A percentile compares a stretch with the other conserved stretches of the same genome.
These are phyloP conservation scores for Talaromyces piceae DNA, from an alignment of 2,329 filamentous ascomycete species.

Conservation along the genomic window DNA sequence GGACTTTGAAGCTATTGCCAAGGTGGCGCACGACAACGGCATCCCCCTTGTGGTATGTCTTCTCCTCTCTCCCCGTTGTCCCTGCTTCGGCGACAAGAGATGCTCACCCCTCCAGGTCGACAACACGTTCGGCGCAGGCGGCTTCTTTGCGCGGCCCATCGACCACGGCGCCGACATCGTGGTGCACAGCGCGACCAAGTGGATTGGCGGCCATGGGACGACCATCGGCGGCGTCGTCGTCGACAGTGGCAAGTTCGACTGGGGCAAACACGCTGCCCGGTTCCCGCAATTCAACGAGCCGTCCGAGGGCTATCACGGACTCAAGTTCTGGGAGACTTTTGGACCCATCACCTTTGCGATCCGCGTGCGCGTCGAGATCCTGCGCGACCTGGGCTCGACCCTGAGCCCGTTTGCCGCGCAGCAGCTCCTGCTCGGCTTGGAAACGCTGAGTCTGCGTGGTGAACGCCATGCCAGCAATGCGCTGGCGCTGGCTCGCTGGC, in stretches of 20 bases:
- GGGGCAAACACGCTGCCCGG: constrained; percentile 72
- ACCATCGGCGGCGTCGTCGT: constrained; percentile 82
- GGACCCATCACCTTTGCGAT: constrained; percentile 75
- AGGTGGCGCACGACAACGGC: constrained; percentile 65
- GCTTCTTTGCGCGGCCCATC: constrained; percentile 80
- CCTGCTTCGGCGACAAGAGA: not conserved
- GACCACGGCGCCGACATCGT: constrained; percentile 89
- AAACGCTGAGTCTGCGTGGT: constrained; percentile 79
- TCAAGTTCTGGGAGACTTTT: constrained; percentile 90
- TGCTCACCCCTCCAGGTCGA: constrained; percentile 54
- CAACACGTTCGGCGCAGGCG: constrained; percentile 92
- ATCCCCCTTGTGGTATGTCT: constrained; percentile 55
- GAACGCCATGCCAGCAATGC: constrained; percentile 86
- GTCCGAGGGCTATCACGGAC: constrained; percentile 78
- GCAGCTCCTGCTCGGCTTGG: constrained; percentile 79
- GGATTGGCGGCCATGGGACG: constrained; percentile 93
- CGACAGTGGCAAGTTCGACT: constrained; percentile 88
- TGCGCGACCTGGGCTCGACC: constrained; percentile 74
- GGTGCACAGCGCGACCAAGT: constrained; percentile 91
- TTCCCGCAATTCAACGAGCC: constrained; percentile 94
- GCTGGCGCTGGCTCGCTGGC: constrained; percentile 68
- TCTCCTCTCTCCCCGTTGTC: constrained; percentile 1
- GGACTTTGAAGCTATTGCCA: constrained; percentile 79
- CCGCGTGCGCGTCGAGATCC: constrained; percentile 78
- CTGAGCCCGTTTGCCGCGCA: constrained; percentile 90